Percentiles rank a stretch among this genome's conserved stretches.
phyloP scores from a whole-genome alignment of 1,139 yeast genomes.

The Schizosaccharomyces versatilis region DNA sequence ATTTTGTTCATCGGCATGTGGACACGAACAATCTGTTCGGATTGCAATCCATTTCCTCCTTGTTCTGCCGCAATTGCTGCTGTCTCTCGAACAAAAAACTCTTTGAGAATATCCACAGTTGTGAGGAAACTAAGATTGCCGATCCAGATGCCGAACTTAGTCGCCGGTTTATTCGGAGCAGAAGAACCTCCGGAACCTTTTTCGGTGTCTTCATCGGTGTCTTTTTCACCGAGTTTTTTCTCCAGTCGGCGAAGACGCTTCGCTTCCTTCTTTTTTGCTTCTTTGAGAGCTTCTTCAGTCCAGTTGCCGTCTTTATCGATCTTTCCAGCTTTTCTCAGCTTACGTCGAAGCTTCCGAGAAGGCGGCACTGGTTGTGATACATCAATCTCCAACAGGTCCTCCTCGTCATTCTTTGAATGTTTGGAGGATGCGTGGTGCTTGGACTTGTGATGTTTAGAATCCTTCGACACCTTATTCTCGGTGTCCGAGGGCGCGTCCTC shows the following conservation, averaged over 20 bases:
- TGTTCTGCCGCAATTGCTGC: conserved; percentile 16
- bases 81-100: conserved; percentile 28
- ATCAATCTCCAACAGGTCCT: conserved; percentile 46
- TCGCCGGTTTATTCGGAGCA: conserved; percentile 14
- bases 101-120: conserved; percentile 44
- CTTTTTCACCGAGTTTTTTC: conserved; percentile 13
- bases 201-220: conserved; percentile 18
- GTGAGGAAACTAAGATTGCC: conserved; percentile 84
- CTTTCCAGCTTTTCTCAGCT: conserved; percentile 36
- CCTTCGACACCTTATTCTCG: too few species aligned
- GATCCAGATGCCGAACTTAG: conserved; percentile 65
- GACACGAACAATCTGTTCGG: conserved; percentile 22
- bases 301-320: conserved; percentile 33
- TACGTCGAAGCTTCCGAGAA: conserved; percentile 77
- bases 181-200: conserved; percentile 16
- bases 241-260: conserved; percentile 16
- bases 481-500: too few species aligned
- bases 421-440: too few species aligned
- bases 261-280: conserved; percentile 24
- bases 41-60: conserved; percentile 16
- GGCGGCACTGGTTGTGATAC: conserved; percentile 57
- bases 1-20: conserved; percentile 22
- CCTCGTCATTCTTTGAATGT: conserved; percentile 2
- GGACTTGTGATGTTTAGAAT: too few species aligned
- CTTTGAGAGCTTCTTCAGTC: conserved; percentile 24